Evolutionary conservation across 1,284 basidiomycete genomes (phyloP), one percentile per base, ranked within the genome.

Genomic region (Cryptococcus sp.): DNA sequence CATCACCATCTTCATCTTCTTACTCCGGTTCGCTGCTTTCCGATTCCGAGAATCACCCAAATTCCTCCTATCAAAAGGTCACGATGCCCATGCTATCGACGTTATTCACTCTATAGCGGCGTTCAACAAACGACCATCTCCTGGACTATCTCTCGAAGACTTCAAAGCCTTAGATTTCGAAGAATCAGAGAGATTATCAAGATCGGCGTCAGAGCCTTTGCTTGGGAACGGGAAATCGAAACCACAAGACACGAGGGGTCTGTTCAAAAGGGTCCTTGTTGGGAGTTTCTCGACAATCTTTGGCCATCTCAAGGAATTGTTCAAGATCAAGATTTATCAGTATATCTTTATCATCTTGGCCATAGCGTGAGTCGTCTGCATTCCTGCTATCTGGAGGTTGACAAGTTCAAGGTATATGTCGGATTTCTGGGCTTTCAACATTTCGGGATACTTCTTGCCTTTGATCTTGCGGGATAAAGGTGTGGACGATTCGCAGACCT

Each of bases 31-130:
- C 78, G 81, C 86, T 68, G 74, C 86, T 49, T 89, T 89, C 78
- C 77, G 80, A 32, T 80, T 90, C 46, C 78, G 84, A 49, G 88
- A 90, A 74, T 85, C 84, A 53, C 87, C 87, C 3, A 87, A 87
- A 71, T 89, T 80, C 71, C 81, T 91, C 37, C 82, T 90, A 70
- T 83, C 84, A 4, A 83, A 84, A 55, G 87, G 87, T 0, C 78
- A 79, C 38, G 88, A 90, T 62, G 81, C 79, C 13, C 82, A 85
- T 45, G 89, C 89, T 0, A 82, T 91, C 11, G 81, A 81, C 23
- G 80, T 89, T 49, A 76, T 92, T n/a, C 81, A 85, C 57, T 78
- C 79, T 15, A 80, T 91, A 10, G 88, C 89, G 1, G 72, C 76
- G 32, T 87, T 84, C 73, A 91, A 94, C 68, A 55, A 57, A 31